Conservation (phyloP, 2,329 filamentous ascomycete species). For the Cadophora sp. region DNA sequence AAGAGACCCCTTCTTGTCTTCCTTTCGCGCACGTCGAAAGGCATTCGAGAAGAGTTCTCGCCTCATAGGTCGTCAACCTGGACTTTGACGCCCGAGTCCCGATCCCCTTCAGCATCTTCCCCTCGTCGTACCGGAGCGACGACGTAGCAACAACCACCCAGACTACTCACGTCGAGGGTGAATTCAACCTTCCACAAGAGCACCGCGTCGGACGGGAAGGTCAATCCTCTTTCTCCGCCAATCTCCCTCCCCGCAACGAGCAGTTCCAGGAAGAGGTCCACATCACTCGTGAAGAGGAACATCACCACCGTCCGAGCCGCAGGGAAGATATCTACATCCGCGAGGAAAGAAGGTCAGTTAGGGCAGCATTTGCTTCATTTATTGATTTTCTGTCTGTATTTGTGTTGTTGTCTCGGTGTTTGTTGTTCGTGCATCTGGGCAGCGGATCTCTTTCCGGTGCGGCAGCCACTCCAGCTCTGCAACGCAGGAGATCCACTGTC, state of each 20-base stretch:
- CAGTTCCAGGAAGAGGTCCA: conserved; percentile 79
- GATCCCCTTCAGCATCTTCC: conserved; percentile 99
- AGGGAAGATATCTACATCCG: conserved; percentile 58
- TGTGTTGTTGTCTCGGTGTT: conserved; percentile 15
- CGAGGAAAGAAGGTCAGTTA: conserved; percentile 61
- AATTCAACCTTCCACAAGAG: conserved; percentile 72
- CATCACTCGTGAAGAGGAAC: conserved; percentile 80
- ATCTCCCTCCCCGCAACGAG: conserved; percentile 70
- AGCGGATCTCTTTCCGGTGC: conserved; percentile 10
- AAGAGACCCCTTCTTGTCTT: conserved; percentile 72
- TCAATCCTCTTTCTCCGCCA: conserved; percentile 76
- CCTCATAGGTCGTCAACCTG: conserved; percentile 89
- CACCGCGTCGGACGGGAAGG: conserved; percentile 97
- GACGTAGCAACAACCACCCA: conserved; percentile 66
- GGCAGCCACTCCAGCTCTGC: conserved; percentile 20
- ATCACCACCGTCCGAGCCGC: conserved; percentile 74
- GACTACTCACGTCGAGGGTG: conserved; percentile 86
- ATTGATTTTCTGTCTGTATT: conserved; percentile 12
- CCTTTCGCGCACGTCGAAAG: conserved; percentile 67
- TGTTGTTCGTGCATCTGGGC: conserved; percentile 18
- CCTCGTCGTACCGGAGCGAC: conserved; percentile 87
- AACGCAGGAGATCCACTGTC: conserved; percentile 17
- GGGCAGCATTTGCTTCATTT: not conserved
- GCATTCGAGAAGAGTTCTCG: conserved; percentile 74
- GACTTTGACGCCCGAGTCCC: conserved; percentile 99